Conservation (phyloP, 2,329 filamentous ascomycete genomes). For the Pseudocercospora vitis region DNA sequence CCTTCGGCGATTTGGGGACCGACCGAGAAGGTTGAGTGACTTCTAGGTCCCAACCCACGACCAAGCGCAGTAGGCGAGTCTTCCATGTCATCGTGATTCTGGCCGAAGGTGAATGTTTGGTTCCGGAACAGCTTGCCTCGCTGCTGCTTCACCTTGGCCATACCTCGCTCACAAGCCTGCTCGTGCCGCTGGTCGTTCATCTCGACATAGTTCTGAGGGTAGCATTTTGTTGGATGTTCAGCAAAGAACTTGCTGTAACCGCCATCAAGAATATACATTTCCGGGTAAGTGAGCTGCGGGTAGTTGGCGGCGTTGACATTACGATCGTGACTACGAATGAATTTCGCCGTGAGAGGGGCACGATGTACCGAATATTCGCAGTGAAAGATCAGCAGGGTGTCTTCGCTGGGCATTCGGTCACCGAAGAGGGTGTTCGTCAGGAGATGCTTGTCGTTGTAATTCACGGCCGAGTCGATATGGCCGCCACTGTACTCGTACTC, state of each 20-base stretch:
- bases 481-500: conserved; percentile 98
- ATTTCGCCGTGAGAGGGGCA: conserved; percentile 93
- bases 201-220: conserved; percentile 92
- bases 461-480: conserved; percentile 89
- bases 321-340: conserved; percentile 86
- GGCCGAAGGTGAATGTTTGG: conserved; percentile 92
- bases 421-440: conserved; percentile 76
- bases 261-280: conserved; percentile 94
- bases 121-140: conserved; percentile 82
- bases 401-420: conserved; percentile 53
- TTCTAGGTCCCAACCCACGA: conserved; percentile 31
- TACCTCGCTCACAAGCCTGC: conserved; percentile 87
- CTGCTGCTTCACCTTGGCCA: conserved; percentile 89
- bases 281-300: conserved; percentile 86
- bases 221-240: conserved; percentile 76
- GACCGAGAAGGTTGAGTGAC: conserved; percentile 35
- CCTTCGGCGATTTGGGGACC: conserved; percentile 34
- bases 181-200: conserved; percentile 94
- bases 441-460: conserved; percentile 94
- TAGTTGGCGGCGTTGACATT: conserved; percentile 82
- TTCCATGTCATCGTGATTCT: conserved; percentile 61
- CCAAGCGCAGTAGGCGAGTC: conserved; percentile 60
- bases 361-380: conserved; percentile 98
- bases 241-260: conserved; percentile 93
- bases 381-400: conserved; percentile 83